Evolutionary conservation across 2,329 filamentous ascomycete genomes (phyloP).

Genomic region (Pestalotiopsis sp.): DNA sequence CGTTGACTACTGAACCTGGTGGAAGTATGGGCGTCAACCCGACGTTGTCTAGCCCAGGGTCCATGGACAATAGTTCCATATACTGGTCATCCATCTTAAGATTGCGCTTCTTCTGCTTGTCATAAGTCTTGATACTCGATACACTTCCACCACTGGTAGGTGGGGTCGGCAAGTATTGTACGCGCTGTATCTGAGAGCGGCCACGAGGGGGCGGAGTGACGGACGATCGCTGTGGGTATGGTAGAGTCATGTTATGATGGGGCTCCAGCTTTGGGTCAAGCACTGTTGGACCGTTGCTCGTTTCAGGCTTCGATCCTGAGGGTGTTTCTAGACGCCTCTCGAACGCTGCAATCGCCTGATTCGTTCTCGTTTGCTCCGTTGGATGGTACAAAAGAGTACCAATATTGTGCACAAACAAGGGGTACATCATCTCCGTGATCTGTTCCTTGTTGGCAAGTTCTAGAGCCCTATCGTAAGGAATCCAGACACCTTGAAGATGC

Average conservation of each 20-base stretch:
- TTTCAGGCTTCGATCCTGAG: too few species aligned
- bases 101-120: too few species aligned
- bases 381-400: neutral
- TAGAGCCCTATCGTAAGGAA: conserved; percentile 92
- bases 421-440: conserved; percentile 6
- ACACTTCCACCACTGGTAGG: neutral
- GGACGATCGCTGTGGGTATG: neutral
- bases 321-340: neutral
- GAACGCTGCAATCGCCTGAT: neutral
- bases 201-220: neutral
- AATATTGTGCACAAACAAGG: conserved; percentile 5
- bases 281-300: too few species aligned
- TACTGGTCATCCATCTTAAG: too few species aligned
- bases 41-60: neutral
- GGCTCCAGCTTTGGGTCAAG: neutral
- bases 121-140: neutral
- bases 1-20: too few species aligned
- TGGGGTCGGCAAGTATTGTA: neutral
- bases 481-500: conserved; percentile 98
- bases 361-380: neutral
- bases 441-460: conserved; percentile 47
- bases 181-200: neutral
- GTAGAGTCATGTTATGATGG: neutral
- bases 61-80: too few species aligned
- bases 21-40: too few species aligned